Base-by-base conservation (phyloP, 179 eudicot species). In the Silene vulgaris region DNA sequence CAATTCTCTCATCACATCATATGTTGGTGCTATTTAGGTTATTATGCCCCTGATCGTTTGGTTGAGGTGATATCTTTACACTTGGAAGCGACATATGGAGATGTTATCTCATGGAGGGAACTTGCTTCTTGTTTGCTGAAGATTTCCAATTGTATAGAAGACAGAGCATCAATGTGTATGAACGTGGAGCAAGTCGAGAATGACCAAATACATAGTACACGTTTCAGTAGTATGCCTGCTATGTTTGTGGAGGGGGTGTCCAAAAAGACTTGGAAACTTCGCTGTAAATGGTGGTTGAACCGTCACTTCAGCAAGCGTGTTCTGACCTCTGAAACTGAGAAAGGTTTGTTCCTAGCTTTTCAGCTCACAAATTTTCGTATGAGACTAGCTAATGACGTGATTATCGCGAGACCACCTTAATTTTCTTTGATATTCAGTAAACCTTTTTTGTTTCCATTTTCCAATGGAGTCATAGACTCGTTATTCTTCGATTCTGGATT, bases 251-350 rank as follows among this genome's bases (percentile, higher is more conserved):
- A 82, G 19, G 85, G 88, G 8, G 40, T 76, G 23, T 76, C 89
- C 2, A 86, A 89, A 16, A 82, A 80, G 84, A 59, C 77, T 60
- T 94, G 98, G 97, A 89, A 81, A 78, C 61, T 85, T 14, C 97
- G 94, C 45, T 87, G 88, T 81, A 89, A 86, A 80, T 90, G 96
- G 92, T 94, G 98, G 98, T 64, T 87, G 80, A 82, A 70, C 32
- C 93, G 90, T 71, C 97, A 91, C 79, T 93, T 90, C 73, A 83
- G 79, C 75, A 83, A 40, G 57, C 82, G 70, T 23, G 79, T 82
- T 23, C 84, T 91, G 70, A 69, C 76, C 40, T 87, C 92, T 59
- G 97, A 93, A 76, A 77, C 86, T 59, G 78, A 78, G 71, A 75
- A 88, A 83, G 98, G 98, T 91, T 28, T 52, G 7, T 29, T 26